Evolutionary conservation across 2,329 filamentous ascomycete species (phyloP).

Genomic region (Fusarium goolgardi): DNA sequence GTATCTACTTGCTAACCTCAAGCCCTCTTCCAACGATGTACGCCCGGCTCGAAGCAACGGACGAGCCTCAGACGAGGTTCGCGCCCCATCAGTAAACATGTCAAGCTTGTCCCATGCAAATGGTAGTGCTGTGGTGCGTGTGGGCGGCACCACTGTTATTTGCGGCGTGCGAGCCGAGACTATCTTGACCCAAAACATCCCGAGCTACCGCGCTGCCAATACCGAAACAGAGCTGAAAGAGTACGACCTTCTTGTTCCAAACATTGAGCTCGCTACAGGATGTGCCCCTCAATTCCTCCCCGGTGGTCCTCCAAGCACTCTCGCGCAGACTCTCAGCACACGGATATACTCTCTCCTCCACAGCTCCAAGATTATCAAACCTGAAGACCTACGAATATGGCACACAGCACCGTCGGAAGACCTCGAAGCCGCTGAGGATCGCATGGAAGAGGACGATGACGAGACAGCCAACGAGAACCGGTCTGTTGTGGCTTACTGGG

Average conservation of each 20-base stretch:
- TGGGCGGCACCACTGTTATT: conserved; percentile 93
- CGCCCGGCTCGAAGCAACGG: conserved; percentile 81
- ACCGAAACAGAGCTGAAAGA: conserved; percentile 64
- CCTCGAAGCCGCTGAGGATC: conserved; percentile 54
- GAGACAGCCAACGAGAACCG: conserved; percentile 52
- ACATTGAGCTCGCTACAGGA: conserved; percentile 91
- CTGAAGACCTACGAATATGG: conserved; percentile 78
- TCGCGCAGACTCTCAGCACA: conserved; percentile 88
- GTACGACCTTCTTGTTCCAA: conserved; percentile 86
- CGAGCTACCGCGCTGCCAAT: conserved; percentile 67
- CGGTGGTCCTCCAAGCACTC: conserved; percentile 80
- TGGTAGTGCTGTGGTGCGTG: conserved; percentile 87
- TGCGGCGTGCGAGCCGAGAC: conserved; percentile 92
- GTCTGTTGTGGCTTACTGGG: conserved; percentile 88
- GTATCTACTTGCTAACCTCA: conserved; percentile 89
- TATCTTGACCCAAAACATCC: conserved; percentile 78
- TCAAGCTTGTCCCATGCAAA: conserved; percentile 89
- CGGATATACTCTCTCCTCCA: conserved; percentile 82
- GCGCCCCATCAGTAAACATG: conserved; percentile 80
- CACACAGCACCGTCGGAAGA: conserved; percentile 65
- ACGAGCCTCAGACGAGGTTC: conserved; percentile 75
- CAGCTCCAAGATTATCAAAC: conserved; percentile 73
- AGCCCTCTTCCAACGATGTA: conserved; percentile 62
- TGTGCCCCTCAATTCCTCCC: conserved; percentile 88
- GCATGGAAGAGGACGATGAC: conserved; percentile 53